These are phyloP conservation scores for Colletotrichum shisoi DNA, from an alignment of 2,329 filamentous ascomycete genomes.

Conservation along the genomic window DNA sequence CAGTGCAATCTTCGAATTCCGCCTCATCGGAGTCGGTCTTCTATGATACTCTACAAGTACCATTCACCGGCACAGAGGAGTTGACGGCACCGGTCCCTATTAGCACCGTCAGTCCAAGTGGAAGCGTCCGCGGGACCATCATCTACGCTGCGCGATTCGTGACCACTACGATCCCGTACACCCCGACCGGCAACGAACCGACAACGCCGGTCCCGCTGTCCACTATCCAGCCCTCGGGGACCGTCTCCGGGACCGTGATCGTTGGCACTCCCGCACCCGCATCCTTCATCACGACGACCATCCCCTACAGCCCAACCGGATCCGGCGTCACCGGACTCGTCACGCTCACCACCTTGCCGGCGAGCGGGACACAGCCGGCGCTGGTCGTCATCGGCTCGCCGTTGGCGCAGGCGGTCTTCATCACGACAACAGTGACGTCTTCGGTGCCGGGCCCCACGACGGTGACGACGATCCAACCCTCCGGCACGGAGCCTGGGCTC, in stretches of 20 bases:
- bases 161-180: constrained; percentile 10
- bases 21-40: background rate
- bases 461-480: background rate
- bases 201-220: background rate
- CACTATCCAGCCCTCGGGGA: constrained; percentile 8
- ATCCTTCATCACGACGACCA: constrained; percentile 28
- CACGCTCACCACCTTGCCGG: constrained; percentile 20
- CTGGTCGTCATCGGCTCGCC: constrained; percentile 1
- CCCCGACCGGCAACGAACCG: background rate
- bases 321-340: background rate
- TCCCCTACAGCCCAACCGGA: constrained; percentile 24
- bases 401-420: background rate
- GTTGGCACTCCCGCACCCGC: constrained; percentile 4
- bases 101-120: constrained; percentile 17
- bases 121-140: constrained; percentile 1
- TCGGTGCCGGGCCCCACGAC: background rate
- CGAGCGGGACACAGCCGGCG: constrained; percentile 16
- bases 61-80: background rate
- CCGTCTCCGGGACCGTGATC: constrained; percentile 28
- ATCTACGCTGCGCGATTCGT: constrained; percentile 7
- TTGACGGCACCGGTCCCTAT: background rate
- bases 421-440: background rate
- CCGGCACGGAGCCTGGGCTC: background rate
- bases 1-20: background rate
- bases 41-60: constrained; percentile 4